Evolutionary conservation across 176 grass and related monocot genomes (phyloP), one percentile per base, ranked within the genome.

Genomic region (Juncus effusus): DNA sequence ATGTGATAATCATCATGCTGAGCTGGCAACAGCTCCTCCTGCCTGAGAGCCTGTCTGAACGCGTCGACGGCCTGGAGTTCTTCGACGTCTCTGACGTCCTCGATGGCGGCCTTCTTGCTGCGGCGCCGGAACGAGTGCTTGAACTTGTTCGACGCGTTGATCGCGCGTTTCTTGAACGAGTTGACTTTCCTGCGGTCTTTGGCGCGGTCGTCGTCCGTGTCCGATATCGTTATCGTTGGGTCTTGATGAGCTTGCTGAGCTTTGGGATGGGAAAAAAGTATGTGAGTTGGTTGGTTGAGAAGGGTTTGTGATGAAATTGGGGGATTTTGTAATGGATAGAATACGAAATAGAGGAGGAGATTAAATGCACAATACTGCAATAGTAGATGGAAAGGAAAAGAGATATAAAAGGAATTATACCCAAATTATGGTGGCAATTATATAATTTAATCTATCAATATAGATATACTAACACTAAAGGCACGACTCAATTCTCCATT

Each of bases 141-240:
- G 38, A 97, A 92, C 62, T 74, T 96, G 73, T 79, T 64, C 38
- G 84, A 74, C 36, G 87, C 92, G 57, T 42, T 89, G 51, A 82
- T 72, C 1, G 94, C 94, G 66, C 73, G 88, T 75, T 86, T 92
- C 82, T 92, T 97, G 36, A 92, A 80, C 47, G 82, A 81, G 4
- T 75, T 86, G 59, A 47, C 61, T 79, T 80, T 91, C 13, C 77
- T 69, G 67, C 77, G 87, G 44, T 68, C 87, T 56, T 97, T 87
- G 49, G 78, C 81, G 82, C 89, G 83, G 13, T 82, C 82, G 51
- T 75, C 86, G 13, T 97, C 93, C 49, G 74, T 72, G 13, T 88
- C 92, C 4, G 87, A 96, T 60, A 60, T 67, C 42, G 69, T 61
- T 47, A 65, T 71, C 4, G 78, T 40, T 74, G 19, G 19, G 19